Percentiles rank a stretch among this genome's conserved stretches.
phyloP scores from a whole-genome alignment of 139 green algal species.

The Chlorella sp. region DNA sequence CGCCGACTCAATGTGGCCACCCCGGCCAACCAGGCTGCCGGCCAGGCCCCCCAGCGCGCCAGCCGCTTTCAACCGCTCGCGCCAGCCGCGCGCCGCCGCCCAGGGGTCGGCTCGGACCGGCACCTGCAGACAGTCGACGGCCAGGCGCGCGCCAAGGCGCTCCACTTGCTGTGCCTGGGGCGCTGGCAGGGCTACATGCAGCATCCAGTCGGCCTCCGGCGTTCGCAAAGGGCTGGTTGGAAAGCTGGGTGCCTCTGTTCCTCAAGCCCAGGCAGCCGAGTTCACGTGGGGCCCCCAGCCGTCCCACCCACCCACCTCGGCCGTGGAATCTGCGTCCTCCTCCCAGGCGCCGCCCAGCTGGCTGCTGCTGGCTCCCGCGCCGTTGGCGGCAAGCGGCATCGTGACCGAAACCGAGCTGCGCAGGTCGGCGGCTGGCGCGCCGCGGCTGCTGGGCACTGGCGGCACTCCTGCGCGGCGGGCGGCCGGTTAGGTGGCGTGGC shows the following conservation, averaged over 20 bases:
- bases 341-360: constrained; percentile 7
- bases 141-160: background rate
- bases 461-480: background rate
- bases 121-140: background rate
- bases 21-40: constrained; percentile 24
- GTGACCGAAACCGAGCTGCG: too few species aligned
- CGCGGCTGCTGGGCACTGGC: background rate
- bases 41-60: background rate
- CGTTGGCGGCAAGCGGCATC: too few species aligned
- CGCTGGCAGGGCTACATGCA: too few species aligned
- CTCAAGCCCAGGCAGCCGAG: background rate
- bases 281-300: background rate
- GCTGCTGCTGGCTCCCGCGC: constrained; percentile 2
- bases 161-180: background rate
- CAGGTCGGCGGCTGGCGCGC: background rate
- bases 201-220: too few species aligned
- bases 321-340: background rate
- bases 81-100: too few species aligned
- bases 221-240: too few species aligned
- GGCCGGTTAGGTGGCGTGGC: background rate
- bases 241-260: too few species aligned
- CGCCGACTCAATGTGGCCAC: constrained; percentile 50
- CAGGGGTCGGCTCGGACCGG: background rate
- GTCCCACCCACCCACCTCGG: background rate
- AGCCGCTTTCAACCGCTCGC: constrained; percentile 3